Conservation (phyloP, 2,329 filamentous ascomycete genomes). For the Hymenoscyphus albidus region DNA sequence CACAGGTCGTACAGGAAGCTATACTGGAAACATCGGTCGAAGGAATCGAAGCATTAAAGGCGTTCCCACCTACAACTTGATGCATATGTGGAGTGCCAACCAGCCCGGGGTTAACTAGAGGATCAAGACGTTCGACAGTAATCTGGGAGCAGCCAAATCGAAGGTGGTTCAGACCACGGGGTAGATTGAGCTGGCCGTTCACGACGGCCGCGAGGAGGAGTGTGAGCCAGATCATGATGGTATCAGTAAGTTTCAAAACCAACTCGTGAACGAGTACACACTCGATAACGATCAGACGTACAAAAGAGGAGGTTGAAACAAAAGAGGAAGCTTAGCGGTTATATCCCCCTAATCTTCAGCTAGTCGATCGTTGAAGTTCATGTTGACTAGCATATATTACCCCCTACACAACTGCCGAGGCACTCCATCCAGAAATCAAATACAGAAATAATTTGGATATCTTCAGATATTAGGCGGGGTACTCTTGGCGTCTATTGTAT, state of each 20-base stretch:
- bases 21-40: slow-evolving; percentile 10
- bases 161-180: slow-evolving; percentile 9
- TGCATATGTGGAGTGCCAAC: slow-evolving; percentile 11
- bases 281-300: background rate
- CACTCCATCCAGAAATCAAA: background rate
- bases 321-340: background rate
- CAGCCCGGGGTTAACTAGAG: slow-evolving; percentile 18
- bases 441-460: slow-evolving; percentile 8
- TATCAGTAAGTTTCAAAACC: background rate
- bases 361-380: too few relatives aligned
- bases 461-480: background rate
- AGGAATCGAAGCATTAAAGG: slow-evolving; percentile 13
- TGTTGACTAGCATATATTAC: background rate
- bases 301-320: background rate
- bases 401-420: slow-evolving; percentile 8
- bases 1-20: slow-evolving; percentile 18
- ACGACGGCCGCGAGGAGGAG: slow-evolving; percentile 2
- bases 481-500: background rate
- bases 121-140: slow-evolving; percentile 17
- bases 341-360: background rate
- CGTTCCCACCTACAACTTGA: slow-evolving; percentile 12
- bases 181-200: background rate
- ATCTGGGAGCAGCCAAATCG: slow-evolving; percentile 19
- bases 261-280: background rate
- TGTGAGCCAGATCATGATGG: slow-evolving; percentile 4